These are phyloP conservation scores for Teratosphaeria destructans DNA, from an alignment of 2,329 filamentous ascomycete genomes.

Conservation along the genomic window DNA sequence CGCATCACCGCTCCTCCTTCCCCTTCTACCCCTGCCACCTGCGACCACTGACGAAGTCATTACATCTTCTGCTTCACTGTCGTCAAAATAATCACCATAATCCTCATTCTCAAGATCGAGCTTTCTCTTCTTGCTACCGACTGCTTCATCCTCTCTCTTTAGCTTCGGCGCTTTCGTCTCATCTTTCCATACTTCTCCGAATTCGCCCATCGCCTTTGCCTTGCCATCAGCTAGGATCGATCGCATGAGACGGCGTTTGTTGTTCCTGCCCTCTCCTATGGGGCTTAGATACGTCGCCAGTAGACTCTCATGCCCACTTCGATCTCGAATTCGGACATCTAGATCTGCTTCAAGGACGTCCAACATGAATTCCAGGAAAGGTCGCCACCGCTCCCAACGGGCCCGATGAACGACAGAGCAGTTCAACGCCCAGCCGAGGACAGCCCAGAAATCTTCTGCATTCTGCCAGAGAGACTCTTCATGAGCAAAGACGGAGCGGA, in stretches of 20 bases:
- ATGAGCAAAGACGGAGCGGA: slow-evolving; percentile 52
- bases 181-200: slow-evolving; percentile 56
- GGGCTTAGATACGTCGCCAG: slow-evolving; percentile 49
- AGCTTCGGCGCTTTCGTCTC: slow-evolving; percentile 45
- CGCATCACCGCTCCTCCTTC: neutral
- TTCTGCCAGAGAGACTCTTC: slow-evolving; percentile 59
- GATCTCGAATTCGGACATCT: slow-evolving; percentile 39
- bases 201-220: slow-evolving; percentile 42
- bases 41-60: neutral
- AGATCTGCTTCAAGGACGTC: slow-evolving; percentile 67
- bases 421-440: slow-evolving; percentile 86
- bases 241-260: slow-evolving; percentile 46
- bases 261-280: slow-evolving; percentile 28
- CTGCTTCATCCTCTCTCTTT: slow-evolving; percentile 42
- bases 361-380: slow-evolving; percentile 71
- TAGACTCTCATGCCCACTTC: slow-evolving; percentile 43
- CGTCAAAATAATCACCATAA: slow-evolving; percentile 26
- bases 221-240: slow-evolving; percentile 59
- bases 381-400: slow-evolving; percentile 72
- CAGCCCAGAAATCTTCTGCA: slow-evolving; percentile 82
- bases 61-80: slow-evolving; percentile 6
- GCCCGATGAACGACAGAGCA: slow-evolving; percentile 64
- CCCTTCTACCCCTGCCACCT: neutral
- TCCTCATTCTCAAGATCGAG: slow-evolving; percentile 44
- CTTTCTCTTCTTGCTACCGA: slow-evolving; percentile 42